These are phyloP conservation scores for Agaricus subrufescens DNA, from an alignment of 768 basidiomycete genomes.

Conservation along the genomic window DNA sequence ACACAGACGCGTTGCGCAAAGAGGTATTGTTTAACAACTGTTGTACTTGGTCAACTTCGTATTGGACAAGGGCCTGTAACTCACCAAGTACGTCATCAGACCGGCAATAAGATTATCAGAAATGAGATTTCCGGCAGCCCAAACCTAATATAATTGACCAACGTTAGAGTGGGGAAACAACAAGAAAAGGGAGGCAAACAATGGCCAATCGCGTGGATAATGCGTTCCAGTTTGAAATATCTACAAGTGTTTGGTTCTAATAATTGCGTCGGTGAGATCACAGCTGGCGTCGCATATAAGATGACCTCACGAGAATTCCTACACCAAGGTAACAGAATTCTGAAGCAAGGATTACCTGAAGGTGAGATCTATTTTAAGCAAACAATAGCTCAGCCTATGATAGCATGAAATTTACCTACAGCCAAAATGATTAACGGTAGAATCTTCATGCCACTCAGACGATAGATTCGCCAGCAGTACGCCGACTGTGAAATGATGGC, in stretches of 20 bases:
- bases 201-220: not conserved
- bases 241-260: not conserved
- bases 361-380: not conserved
- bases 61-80: not conserved
- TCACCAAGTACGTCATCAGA: not conserved
- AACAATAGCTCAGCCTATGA: not conserved
- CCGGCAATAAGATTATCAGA: conserved; percentile 2
- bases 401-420: not conserved
- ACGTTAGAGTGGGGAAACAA: not conserved
- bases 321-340: not conserved
- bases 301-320: not conserved
- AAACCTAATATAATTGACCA: not conserved
- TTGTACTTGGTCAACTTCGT: not conserved
- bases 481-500: not conserved
- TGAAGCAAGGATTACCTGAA: not conserved
- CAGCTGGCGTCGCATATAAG: too few species aligned
- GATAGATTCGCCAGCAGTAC: conserved; percentile 7
- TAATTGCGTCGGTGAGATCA: not conserved
- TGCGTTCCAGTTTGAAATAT: not conserved
- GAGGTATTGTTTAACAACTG: not conserved
- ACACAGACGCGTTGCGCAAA: not conserved
- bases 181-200: not conserved
- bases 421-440: not conserved
- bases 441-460: not conserved
- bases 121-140: not conserved